Evolutionary conservation across 345 rosid genomes (phyloP).

Genomic region (Aegle marmelos): DNA sequence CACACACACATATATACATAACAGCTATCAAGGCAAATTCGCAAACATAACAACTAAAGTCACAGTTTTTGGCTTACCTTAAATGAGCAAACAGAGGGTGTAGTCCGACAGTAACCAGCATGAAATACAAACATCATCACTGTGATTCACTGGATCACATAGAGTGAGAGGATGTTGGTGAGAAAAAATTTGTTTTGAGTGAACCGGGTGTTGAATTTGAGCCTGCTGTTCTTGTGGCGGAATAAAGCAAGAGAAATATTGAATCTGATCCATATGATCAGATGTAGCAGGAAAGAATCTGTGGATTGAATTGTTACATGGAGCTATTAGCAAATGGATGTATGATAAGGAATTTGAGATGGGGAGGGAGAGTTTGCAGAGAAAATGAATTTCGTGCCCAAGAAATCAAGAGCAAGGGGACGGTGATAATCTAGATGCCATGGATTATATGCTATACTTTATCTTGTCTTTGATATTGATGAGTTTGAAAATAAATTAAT

Average conservation of each 20-base stretch:
- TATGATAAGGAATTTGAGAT: not conserved
- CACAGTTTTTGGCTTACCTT: too few species aligned
- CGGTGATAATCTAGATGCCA: not conserved
- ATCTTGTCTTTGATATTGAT: too few species aligned
- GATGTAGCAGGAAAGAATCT: not conserved
- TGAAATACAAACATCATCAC: too few species aligned
- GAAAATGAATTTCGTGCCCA: not conserved
- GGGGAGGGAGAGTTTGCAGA: not conserved
- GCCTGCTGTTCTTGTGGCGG: not conserved
- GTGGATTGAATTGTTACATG: not conserved
- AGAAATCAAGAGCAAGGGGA: not conserved
- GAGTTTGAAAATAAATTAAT: too few species aligned
- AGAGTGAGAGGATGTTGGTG: too few species aligned
- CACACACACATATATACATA: too few species aligned
- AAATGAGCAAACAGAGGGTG: too few species aligned
- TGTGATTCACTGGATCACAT: not conserved
- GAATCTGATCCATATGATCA: not conserved
- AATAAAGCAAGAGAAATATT: not conserved
- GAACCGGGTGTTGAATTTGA: not conserved
- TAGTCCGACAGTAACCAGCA: too few species aligned
- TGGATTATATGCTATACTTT: too few species aligned
- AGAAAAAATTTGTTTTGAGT: not conserved
- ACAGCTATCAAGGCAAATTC: not conserved
- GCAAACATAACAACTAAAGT: too few species aligned
- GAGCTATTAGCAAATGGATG: not conserved